Evolutionary conservation across 106 monocot species (phyloP), one percentile per base, ranked within the genome.

Genomic region (Acanthochlamys bracteata): DNA sequence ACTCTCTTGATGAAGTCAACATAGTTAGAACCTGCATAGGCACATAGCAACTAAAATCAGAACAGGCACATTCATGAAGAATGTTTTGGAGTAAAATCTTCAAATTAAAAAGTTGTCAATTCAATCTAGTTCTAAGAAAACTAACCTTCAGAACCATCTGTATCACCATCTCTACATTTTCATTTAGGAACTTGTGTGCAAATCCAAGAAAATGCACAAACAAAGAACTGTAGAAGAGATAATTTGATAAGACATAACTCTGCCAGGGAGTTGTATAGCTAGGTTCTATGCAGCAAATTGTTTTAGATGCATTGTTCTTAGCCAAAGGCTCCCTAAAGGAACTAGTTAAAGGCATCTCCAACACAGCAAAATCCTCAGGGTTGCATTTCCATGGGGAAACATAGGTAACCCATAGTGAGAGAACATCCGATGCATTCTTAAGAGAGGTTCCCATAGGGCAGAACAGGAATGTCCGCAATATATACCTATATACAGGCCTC

Each of bases 141-240:
- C 88, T 51, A 20, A 89, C 93, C 93, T 94, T 76, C 24, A 42
- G 65, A n/a, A 89, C 84, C 86, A 95, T 86, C 60, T 75, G 65
- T 12, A 82, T 68, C 55, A 87, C 72, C 20, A 62, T 57, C 26
- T 77, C 81, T 20, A 73, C 78, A 73, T 90, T 81, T 61, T 72
- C 57, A 61, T 86, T 86, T 23, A 95, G 83, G 61, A 90, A 86
- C 63, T 79, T 93, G 75, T 89, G 89, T 16, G 89, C 89, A 83
- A 93, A 93, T 17, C 83, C 89, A 57, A 90, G 79, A 78, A 94
- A 94, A 79, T 90, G 90, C 68, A 94, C 80, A 54, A 82, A 61
- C 64, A 95, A 51, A 3, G 83, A 89, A 55, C 69, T 92, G 66
- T 92, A 99, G 74, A 99, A 92, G 10, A 86, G 76, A 79, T 89